Conservation (phyloP, 2,329 filamentous ascomycete genomes). For the Penicillium oxalicum region DNA sequence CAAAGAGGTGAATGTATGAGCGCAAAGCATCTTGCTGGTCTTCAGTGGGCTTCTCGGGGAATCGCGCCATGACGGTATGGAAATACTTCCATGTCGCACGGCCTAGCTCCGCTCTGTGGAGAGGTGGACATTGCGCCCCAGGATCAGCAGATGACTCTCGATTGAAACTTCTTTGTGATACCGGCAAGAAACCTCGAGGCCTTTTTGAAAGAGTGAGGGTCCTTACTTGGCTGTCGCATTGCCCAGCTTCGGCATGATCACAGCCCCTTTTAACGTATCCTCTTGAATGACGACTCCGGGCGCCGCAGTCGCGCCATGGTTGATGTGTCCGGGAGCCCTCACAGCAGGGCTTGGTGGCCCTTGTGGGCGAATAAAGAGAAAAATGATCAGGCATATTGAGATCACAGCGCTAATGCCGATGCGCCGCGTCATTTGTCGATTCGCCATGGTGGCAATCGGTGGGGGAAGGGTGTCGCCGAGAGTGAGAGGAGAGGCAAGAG, state of each 20-base stretch:
- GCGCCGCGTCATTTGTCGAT: slow-evolving; percentile 34
- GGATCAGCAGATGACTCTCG: not conserved
- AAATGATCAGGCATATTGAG: slow-evolving; percentile 31
- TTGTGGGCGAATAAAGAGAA: slow-evolving; percentile 35
- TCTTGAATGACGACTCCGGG: slow-evolving; percentile 23
- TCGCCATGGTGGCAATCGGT: slow-evolving; percentile 24
- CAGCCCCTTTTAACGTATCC: slow-evolving; percentile 38
- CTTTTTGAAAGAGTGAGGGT: not conserved
- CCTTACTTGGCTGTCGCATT: slow-evolving; percentile 46
- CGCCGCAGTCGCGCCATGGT: slow-evolving; percentile 22
- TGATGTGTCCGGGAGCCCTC: slow-evolving; percentile 38
- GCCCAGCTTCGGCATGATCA: slow-evolving; percentile 43
- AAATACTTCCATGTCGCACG: slow-evolving; percentile 61
- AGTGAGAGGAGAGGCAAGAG: not conserved
- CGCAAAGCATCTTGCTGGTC: slow-evolving; percentile 57
- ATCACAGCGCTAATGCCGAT: slow-evolving; percentile 31
- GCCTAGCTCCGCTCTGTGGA: slow-evolving; percentile 54
- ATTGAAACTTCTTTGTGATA: no score
- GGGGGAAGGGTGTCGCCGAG: slow-evolving; percentile 2
- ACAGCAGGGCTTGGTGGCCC: slow-evolving; percentile 34
- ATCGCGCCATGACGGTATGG: slow-evolving; percentile 61
- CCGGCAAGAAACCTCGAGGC: not conserved
- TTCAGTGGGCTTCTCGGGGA: slow-evolving; percentile 55
- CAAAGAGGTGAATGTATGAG: slow-evolving; percentile 58
- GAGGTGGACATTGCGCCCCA: not conserved